These are phyloP conservation scores for Pichia phayaonensis DNA, from an alignment of 805 yeast species.

Conservation along the genomic window DNA sequence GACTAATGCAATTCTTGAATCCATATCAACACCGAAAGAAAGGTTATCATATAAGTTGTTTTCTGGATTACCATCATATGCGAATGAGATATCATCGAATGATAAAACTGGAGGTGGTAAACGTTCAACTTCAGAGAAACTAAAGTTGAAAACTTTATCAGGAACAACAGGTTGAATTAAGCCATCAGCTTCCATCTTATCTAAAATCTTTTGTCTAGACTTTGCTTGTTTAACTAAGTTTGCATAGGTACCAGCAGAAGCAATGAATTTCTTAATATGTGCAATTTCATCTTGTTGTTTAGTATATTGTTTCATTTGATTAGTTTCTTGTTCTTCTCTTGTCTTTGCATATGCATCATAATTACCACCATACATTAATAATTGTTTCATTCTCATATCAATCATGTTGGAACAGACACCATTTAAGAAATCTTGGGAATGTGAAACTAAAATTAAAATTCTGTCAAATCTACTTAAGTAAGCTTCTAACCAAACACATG, in stretches of 20 bases:
- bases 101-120: slow-evolving; percentile 98
- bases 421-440: slow-evolving; percentile 98
- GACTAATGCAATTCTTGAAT: slow-evolving; percentile 93
- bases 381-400: slow-evolving; percentile 84
- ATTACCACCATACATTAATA: slow-evolving; percentile 90
- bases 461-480: slow-evolving; percentile 92
- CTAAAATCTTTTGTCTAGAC: slow-evolving; percentile 97
- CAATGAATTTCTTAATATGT: slow-evolving; percentile 97
- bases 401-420: slow-evolving; percentile 98
- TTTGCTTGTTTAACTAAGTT: slow-evolving; percentile 97
- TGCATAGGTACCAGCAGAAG: slow-evolving; percentile 99
- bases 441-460: slow-evolving; percentile 89
- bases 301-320: slow-evolving; percentile 94
- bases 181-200: slow-evolving; percentile 99
- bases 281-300: slow-evolving; percentile 99
- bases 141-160: slow-evolving; percentile 89
- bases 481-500: slow-evolving; percentile 99
- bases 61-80: slow-evolving; percentile 78
- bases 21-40: slow-evolving; percentile 99
- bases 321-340: slow-evolving; percentile 85
- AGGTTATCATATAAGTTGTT: slow-evolving; percentile 84
- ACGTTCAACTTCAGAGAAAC: slow-evolving; percentile 92
- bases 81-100: slow-evolving; percentile 82
- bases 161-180: slow-evolving; percentile 85
- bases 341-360: slow-evolving; percentile 96